phyloP scores from a whole-genome alignment of 2,329 filamentous ascomycete species.

The Exophiala sideris region DNA sequence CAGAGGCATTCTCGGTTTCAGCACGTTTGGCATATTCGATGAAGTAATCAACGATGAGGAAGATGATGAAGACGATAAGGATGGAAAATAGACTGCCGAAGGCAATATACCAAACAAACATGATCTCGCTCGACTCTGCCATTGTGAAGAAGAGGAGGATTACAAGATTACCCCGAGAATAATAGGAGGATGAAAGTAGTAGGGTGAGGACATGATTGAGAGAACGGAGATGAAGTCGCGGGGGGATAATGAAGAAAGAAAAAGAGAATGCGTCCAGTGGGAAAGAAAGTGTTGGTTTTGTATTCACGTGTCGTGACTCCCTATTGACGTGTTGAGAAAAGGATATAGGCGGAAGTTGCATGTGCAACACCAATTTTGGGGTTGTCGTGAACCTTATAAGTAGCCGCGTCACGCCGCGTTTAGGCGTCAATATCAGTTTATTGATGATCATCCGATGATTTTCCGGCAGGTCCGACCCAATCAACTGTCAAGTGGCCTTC shows the following conservation, averaged over 20 bases:
- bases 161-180: not conserved
- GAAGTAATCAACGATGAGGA: not conserved
- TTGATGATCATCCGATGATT: not conserved
- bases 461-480: not conserved
- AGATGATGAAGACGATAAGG: not conserved
- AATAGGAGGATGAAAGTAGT: not conserved
- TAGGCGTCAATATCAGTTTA: not conserved
- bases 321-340: too few relatives aligned
- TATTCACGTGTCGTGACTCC: too few relatives aligned
- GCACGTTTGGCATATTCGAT: not conserved
- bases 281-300: too few relatives aligned
- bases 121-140: not conserved
- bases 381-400: too few relatives aligned
- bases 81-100: not conserved
- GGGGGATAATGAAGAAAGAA: not conserved
- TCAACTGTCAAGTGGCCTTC: not conserved
- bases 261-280: too few relatives aligned
- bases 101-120: not conserved
- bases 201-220: not conserved
- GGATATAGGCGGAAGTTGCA: too few relatives aligned
- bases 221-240: not conserved
- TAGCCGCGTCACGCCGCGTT: too few relatives aligned
- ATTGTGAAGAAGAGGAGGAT: not conserved
- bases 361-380: too few relatives aligned
- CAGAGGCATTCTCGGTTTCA: not conserved